A percentile compares a stretch with the other conserved stretches of the same genome.
Conservation (phyloP, 225 moss, liverwort and hornwort species). For the Marchantia paleacea region DNA sequence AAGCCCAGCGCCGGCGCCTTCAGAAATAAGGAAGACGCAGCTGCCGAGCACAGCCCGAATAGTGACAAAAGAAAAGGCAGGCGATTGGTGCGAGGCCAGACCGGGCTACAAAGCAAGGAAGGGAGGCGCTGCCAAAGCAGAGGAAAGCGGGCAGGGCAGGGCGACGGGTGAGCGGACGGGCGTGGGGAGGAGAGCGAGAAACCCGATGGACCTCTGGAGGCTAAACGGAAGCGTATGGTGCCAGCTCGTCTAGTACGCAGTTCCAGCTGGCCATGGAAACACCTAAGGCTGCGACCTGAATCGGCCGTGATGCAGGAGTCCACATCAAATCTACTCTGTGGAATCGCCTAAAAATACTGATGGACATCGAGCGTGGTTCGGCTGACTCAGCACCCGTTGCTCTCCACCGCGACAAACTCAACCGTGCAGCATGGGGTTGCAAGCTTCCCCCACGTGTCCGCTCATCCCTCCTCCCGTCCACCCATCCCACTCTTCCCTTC, state of each 20-base stretch:
- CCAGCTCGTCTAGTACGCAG: neutral
- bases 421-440: neutral
- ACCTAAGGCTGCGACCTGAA: neutral
- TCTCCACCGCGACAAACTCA: neutral
- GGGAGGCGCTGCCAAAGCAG: neutral
- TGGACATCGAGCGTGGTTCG: neutral
- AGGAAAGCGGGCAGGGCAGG: neutral
- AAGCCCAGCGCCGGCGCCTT: neutral
- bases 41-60: neutral
- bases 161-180: neutral
- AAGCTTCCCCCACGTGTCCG: neutral
- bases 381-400: conserved; percentile 9
- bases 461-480: neutral
- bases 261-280: conserved; percentile 13
- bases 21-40: neutral
- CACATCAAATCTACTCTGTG: neutral
- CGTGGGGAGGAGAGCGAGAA: neutral
- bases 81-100: neutral
- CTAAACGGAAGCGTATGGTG: conserved; percentile 2
- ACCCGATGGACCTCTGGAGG: neutral
- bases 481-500: neutral
- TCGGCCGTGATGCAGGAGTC: neutral
- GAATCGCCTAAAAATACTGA: neutral
- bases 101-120: neutral
- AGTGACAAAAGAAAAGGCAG: neutral